Base-by-base conservation (phyloP, 2,329 filamentous ascomycete species). In the Calonectria pauciramosa region DNA sequence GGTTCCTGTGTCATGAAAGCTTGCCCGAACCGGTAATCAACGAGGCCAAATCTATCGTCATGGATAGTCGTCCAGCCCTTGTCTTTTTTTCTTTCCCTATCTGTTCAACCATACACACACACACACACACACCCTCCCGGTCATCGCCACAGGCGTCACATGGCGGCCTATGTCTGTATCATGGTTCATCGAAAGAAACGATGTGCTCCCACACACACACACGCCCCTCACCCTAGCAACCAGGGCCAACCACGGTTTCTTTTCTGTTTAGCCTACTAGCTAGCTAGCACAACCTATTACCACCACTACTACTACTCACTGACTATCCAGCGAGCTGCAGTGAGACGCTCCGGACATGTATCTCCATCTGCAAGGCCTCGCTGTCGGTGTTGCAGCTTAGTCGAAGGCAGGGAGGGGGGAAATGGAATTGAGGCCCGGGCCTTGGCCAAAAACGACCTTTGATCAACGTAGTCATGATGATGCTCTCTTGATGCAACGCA, bases 311-410 rank as follows among this genome's bases (percentile, higher is more conserved):
- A 16, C 23, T 68, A 32, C 30, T 41, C 30, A 32, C 30, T n/a
- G 30, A 13, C 36, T 16, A 32, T 18, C 26, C 47, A 38, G 28
- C 60, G 32, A 34, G 28, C 34, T 68, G 70, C 70, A 72, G 23
- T 36, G 47, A 64, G 34, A 69, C 63, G 49, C 65, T 23, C 72
- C 75, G 78, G 78, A 78, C 63, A 79, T 79, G 65, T 52, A 70
- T 68, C 49, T 79, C 77, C 78, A 75, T 65, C 34, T 63, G 52
- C 67, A 70, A 54, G 16, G 28, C n/a, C 51, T 59, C 26, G 63
- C 28, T 67, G 70, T 67, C 63, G 59, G 26, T 67, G 70, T 71
- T 47, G 70, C 63, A 72, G 63, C 51, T 67, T 49, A 51, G 28
- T 51, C 32, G 51, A 60, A n/a, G 47, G 26, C 11, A 41, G 54